phyloP scores from a whole-genome alignment of 1,284 basidiomycete species.

The Microbotryum saponariae region DNA sequence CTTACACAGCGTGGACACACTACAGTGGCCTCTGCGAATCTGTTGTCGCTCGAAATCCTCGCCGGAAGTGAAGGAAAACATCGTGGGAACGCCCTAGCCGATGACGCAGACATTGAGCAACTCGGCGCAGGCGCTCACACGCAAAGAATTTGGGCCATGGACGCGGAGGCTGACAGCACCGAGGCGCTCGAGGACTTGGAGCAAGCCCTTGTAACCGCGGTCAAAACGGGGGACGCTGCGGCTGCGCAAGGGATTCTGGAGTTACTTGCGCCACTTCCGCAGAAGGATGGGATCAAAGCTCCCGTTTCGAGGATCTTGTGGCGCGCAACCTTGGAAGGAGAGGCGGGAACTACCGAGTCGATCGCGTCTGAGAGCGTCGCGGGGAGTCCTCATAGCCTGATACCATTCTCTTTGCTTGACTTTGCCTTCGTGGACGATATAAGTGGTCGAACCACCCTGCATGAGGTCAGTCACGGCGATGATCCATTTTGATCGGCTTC shows the following conservation, averaged over 20 bases:
- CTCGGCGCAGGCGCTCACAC: slow-evolving; percentile 12
- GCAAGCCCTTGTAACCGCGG: slow-evolving; percentile 56
- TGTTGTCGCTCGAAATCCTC: slow-evolving; percentile 78
- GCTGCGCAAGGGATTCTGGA: slow-evolving; percentile 29
- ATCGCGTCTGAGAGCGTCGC: not conserved
- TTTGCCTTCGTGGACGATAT: slow-evolving; percentile 93
- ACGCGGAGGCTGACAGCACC: slow-evolving; percentile 34
- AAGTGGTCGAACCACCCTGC: slow-evolving; percentile 90
- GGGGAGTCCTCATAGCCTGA: slow-evolving; percentile 35
- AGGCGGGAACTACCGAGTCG: slow-evolving; percentile 40
- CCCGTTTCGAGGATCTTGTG: slow-evolving; percentile 80
- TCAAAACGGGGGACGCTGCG: slow-evolving; percentile 27
- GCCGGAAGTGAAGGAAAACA: slow-evolving; percentile 34
- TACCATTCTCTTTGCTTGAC: slow-evolving; percentile 65
- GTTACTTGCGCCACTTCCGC: slow-evolving; percentile 3
- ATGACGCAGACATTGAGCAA: slow-evolving; percentile 49
- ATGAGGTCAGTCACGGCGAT: slow-evolving; percentile 52
- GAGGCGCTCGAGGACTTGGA: slow-evolving; percentile 76
- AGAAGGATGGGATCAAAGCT: slow-evolving; percentile 38
- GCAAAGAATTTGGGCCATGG: slow-evolving; percentile 18
- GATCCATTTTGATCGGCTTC: not conserved
- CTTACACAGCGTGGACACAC: too few relatives aligned
- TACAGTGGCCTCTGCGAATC: slow-evolving; percentile 71
- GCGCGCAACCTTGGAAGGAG: slow-evolving; percentile 76
- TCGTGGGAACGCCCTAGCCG: slow-evolving; percentile 55